Evolutionary conservation across 768 basidiomycete species (phyloP).

Genomic region (Rhodotorula kratochvilovae): DNA sequence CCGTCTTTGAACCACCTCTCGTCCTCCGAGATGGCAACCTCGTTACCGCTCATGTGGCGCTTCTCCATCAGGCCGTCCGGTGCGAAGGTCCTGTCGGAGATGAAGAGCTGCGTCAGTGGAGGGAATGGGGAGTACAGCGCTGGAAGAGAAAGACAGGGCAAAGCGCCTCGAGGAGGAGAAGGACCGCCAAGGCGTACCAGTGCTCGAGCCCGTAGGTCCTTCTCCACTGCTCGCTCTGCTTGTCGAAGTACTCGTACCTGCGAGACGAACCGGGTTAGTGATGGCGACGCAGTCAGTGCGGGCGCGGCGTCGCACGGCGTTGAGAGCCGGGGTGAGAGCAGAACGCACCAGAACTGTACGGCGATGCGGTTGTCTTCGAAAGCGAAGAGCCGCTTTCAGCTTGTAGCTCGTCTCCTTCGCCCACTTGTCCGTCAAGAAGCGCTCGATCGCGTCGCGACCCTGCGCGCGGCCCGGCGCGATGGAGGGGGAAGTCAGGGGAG

Average conservation of each 20-base stretch:
- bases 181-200: constrained; percentile 7
- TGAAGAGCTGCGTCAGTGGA: too few species aligned
- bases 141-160: too few species aligned
- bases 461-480: not conserved
- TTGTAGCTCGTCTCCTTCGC: constrained; percentile 54
- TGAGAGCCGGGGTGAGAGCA: too few species aligned
- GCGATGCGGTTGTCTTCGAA: constrained; percentile 58
- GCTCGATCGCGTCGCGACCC: constrained; percentile 40
- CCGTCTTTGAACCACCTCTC: constrained; percentile 57
- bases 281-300: too few species aligned
- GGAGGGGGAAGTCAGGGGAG: not conserved
- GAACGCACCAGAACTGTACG: constrained; percentile 52
- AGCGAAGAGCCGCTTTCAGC: constrained; percentile 57
- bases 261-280: too few species aligned
- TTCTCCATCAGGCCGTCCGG: constrained; percentile 56
- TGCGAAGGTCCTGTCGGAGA: constrained; percentile 53
- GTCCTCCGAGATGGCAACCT: constrained; percentile 52
- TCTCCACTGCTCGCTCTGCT: constrained; percentile 51
- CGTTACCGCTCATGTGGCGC: constrained; percentile 57
- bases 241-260: constrained; percentile 54
- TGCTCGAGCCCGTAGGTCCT: constrained; percentile 54
- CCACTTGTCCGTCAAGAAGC: constrained; percentile 58
- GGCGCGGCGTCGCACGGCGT: too few species aligned
- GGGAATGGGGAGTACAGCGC: too few species aligned
- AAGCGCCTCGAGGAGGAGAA: too few species aligned